Conservation (phyloP, 257 asterid species). For the Solanum sparsipilum region DNA sequence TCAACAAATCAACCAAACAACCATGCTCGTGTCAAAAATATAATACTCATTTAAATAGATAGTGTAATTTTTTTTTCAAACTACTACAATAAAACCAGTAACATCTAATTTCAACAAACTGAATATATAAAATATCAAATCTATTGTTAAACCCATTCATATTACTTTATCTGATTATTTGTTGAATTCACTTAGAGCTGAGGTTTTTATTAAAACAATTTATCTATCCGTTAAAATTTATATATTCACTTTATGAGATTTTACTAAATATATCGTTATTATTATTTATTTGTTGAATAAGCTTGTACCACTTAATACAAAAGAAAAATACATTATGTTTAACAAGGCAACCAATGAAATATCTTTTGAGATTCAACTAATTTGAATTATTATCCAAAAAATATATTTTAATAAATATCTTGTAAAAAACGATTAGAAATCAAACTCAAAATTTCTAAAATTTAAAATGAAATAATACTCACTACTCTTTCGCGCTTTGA, state of each 20-base stretch:
- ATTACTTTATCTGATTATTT: not conserved
- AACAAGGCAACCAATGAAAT: not conserved
- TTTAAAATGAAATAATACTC: not conserved
- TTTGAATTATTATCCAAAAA: too few relatives aligned
- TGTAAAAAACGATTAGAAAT: too few relatives aligned
- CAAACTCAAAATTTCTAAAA: not conserved
- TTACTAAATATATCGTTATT: not conserved
- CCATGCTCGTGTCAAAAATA: not conserved
- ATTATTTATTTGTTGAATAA: not conserved
- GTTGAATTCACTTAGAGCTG: not conserved
- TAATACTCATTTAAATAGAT: not conserved
- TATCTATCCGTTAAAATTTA: too few relatives aligned
- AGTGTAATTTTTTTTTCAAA: not conserved
- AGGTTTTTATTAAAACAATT: rapidly evolving
- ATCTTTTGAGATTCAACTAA: too few relatives aligned
- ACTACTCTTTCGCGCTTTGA: not conserved
- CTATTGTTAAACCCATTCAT: not conserved
- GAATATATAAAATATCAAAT: not conserved
- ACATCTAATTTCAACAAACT: not conserved
- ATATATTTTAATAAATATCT: not conserved
- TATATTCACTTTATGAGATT: not conserved
- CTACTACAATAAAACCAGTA: not conserved
- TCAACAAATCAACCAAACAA: not conserved
- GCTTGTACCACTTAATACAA: not conserved
- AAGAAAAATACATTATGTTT: not conserved